Percentiles rank a stretch among this genome's conserved stretches.
Evolutionary conservation across 805 yeast species (phyloP).

Genomic region (Pichia occidentalis): DNA sequence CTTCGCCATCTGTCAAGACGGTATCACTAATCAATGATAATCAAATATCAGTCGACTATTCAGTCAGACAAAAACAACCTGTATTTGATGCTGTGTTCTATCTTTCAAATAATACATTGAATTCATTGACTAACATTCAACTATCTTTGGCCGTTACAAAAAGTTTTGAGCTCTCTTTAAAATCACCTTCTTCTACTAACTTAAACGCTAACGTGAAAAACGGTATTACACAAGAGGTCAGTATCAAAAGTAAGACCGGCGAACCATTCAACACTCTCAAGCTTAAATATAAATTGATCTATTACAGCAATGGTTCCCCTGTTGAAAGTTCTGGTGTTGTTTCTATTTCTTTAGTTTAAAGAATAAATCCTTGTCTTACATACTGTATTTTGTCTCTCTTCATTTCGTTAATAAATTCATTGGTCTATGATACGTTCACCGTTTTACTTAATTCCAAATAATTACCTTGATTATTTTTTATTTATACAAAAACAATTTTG

Average conservation of each 20-base stretch:
- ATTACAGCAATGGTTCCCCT: conserved; percentile 38
- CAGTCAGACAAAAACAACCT: conserved; percentile 16
- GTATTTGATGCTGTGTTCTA: conserved; percentile 18
- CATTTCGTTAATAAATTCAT: conserved; percentile 10
- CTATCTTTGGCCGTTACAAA: conserved; percentile 32
- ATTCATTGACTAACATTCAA: conserved; percentile 46
- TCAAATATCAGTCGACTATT: conserved; percentile 23
- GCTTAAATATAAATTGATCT: conserved; percentile 70
- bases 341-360: conserved; percentile 11
- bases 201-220: conserved; percentile 16
- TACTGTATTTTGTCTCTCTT: background rate
- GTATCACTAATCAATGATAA: conserved; percentile 16
- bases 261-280: conserved; percentile 33
- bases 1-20: conserved; percentile 7
- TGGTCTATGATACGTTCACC: background rate
- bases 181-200: conserved; percentile 22
- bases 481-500: too few relatives aligned
- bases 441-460: background rate
- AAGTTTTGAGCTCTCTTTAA: conserved; percentile 23
- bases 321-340: conserved; percentile 55
- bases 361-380: background rate
- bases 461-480: too few relatives aligned
- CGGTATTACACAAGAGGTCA: conserved; percentile 24
- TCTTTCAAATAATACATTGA: conserved; percentile 27
- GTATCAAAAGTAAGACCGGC: conserved; percentile 18